Evolutionary conservation across 495 filamentous ascomycete species (phyloP).

Genomic region (Haplographium delicatum): DNA sequence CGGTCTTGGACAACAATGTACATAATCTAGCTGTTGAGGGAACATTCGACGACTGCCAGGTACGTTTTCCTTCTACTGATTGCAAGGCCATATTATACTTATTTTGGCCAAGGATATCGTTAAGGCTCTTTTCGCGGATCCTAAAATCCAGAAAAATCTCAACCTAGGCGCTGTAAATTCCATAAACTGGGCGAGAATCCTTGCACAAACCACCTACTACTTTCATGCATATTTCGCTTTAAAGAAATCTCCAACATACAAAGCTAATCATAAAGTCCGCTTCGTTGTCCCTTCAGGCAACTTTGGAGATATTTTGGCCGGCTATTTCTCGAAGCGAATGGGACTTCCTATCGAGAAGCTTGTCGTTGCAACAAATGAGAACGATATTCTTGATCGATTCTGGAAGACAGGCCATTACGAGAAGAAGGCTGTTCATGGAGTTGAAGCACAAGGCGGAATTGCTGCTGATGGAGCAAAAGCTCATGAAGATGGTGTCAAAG

Average conservation of each 20-base stretch:
- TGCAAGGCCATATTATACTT: neutral
- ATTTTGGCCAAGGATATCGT: slow-evolving; percentile 63
- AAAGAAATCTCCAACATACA: slow-evolving; percentile 42
- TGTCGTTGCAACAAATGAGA: slow-evolving; percentile 85
- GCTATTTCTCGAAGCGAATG: slow-evolving; percentile 88
- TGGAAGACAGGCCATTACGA: slow-evolving; percentile 78
- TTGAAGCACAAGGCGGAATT: slow-evolving; percentile 50
- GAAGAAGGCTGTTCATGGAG: slow-evolving; percentile 58
- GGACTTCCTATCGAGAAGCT: slow-evolving; percentile 81
- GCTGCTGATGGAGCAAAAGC: slow-evolving; percentile 59
- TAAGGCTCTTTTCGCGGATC: slow-evolving; percentile 84
- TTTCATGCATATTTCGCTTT: slow-evolving; percentile 86
- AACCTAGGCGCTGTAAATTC: slow-evolving; percentile 84
- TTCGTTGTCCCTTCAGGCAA: slow-evolving; percentile 89
- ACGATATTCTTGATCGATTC: slow-evolving; percentile 84
- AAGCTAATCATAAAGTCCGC: slow-evolving; percentile 56
- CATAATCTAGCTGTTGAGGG: slow-evolving; percentile 83
- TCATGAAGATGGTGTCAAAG: slow-evolving; percentile 67
- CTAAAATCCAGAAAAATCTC: slow-evolving; percentile 63
- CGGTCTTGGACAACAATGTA: slow-evolving; percentile 78
- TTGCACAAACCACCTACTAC: slow-evolving; percentile 93
- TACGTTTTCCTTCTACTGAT: slow-evolving; percentile 26
- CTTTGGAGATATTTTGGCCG: slow-evolving; percentile 93
- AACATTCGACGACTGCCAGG: slow-evolving; percentile 93
- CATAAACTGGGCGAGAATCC: slow-evolving; percentile 86